Evolutionary conservation across 768 basidiomycete species (phyloP).

Genomic region (Dioszegia hungarica): DNA sequence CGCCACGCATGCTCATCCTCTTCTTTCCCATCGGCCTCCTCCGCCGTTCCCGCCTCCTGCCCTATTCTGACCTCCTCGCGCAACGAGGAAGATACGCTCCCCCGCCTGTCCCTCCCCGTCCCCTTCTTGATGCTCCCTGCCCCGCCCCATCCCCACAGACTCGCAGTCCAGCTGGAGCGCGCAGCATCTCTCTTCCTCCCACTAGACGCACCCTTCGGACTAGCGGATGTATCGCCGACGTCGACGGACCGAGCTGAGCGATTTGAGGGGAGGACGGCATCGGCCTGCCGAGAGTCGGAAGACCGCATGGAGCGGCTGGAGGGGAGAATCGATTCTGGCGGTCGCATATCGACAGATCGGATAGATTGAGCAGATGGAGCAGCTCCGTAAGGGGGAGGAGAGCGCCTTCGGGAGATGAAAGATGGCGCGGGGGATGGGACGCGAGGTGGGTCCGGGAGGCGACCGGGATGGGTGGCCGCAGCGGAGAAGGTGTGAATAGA

Average conservation of each 20-base stretch:
- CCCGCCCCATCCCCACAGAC: slow-evolving; percentile 37
- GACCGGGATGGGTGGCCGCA: slow-evolving; percentile 4
- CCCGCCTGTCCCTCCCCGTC: slow-evolving; percentile 7
- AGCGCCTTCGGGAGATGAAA: neutral
- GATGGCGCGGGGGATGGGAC: slow-evolving; percentile 18
- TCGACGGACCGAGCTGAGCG: neutral
- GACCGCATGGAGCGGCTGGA: neutral
- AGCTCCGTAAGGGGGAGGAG: too few relatives aligned
- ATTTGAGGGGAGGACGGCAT: neutral
- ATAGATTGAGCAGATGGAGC: neutral
- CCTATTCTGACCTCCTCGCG: neutral
- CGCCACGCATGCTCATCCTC: slow-evolving; percentile 32
- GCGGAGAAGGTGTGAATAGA: neutral
- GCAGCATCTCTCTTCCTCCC: neutral
- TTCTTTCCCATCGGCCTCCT: slow-evolving; percentile 11
- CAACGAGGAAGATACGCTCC: slow-evolving; percentile 11
- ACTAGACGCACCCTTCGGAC: neutral
- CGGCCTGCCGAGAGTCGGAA: too few relatives aligned
- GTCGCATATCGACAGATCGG: neutral
- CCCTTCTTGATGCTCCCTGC: slow-evolving; percentile 8
- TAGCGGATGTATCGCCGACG: neutral
- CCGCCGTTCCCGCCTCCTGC: neutral
- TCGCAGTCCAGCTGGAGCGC: slow-evolving; percentile 30
- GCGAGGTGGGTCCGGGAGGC: slow-evolving; percentile 6
- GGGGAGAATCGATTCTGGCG: neutral